A percentile compares a stretch with the other conserved stretches of the same genome.
phyloP scores from a whole-genome alignment of 441 rosid species.

The Gossypium aridum region DNA sequence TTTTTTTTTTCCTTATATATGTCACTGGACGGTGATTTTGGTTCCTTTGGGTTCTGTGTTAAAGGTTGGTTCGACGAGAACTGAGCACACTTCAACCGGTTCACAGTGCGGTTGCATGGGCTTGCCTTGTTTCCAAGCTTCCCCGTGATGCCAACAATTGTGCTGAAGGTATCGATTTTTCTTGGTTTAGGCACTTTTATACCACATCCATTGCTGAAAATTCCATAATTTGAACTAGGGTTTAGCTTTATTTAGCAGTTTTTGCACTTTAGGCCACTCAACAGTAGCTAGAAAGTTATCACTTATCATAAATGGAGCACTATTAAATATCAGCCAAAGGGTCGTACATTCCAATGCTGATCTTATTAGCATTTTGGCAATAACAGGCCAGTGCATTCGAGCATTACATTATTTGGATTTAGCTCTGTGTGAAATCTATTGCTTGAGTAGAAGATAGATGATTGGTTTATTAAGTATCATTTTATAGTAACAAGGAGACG shows the following conservation, averaged over 20 bases:
- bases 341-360: neutral
- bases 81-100: constrained; percentile 51
- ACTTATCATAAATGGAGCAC: neutral
- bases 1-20: neutral
- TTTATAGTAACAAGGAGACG: neutral
- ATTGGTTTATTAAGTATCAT: neutral
- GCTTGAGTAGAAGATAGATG: neutral
- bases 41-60: neutral
- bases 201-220: neutral
- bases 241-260: neutral
- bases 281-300: neutral
- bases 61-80: constrained; percentile 53
- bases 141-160: constrained; percentile 34
- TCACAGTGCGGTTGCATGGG: constrained; percentile 53
- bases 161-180: constrained; percentile 33
- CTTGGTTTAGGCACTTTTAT: neutral
- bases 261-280: neutral
- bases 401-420: neutral
- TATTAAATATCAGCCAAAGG: neutral
- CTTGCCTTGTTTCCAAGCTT: constrained; percentile 67
- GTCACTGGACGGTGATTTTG: neutral
- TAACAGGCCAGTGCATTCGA: neutral
- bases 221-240: neutral
- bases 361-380: neutral
- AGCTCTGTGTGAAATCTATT: neutral